phyloP scores from a whole-genome alignment of 179 eudicot genomes.

The Patellifolia procumbens region DNA sequence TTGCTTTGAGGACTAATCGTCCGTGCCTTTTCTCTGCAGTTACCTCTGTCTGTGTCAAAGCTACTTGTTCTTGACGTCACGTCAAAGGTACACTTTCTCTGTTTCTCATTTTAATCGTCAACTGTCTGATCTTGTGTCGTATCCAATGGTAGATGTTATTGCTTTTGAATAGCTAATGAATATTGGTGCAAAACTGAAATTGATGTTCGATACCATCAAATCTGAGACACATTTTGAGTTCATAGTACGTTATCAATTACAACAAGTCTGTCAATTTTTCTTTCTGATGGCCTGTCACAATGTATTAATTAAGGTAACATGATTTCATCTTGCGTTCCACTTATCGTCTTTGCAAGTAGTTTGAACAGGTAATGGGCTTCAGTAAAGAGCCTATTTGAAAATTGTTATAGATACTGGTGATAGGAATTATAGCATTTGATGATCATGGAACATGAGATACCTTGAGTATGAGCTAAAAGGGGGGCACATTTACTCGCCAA shows the following conservation, averaged over 20 bases:
- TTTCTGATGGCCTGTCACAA: no score
- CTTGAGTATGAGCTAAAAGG: neutral
- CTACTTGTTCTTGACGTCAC: constrained; percentile 65
- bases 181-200: no score
- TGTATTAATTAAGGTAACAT: no score
- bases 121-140: no score
- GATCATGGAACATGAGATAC: neutral
- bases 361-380: neutral
- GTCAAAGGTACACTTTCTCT: constrained; percentile 60
- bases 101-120: neutral
- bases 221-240: no score
- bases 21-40: constrained; percentile 42
- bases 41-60: constrained; percentile 71
- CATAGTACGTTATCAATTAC: no score
- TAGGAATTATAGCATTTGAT: neutral
- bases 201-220: no score
- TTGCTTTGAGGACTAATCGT: constrained; percentile 20
- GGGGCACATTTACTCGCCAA: neutral
- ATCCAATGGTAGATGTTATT: no score
- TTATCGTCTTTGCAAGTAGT: no score
- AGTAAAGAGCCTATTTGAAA: neutral
- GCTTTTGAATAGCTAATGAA: no score
- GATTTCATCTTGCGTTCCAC: no score
- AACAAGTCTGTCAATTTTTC: no score
- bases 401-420: neutral